Evolutionary conservation across 495 filamentous ascomycete genomes (phyloP), one percentile per base, ranked within the genome.

Genomic region (Trypethelium eluteriae): DNA sequence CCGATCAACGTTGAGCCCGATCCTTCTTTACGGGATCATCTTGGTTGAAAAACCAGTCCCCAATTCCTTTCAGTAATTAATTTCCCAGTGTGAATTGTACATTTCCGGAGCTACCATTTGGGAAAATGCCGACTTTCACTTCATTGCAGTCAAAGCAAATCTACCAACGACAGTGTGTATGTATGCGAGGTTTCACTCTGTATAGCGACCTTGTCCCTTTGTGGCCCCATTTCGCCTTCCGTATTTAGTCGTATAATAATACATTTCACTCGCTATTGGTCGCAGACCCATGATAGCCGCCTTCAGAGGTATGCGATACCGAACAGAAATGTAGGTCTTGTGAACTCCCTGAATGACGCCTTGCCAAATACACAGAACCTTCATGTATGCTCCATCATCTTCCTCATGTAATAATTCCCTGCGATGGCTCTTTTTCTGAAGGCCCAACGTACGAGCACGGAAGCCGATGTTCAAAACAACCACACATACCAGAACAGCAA

Each of bases 401-500:
- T 39, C 34, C 11, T 12, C 62, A 6, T 25, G n/a, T 38, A 12
- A 16, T 35, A 18, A 38, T 18, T 7, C 25, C 25, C 25, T 25
- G 25, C 25, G 25, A 25, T 25, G 25, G 25, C 25, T 25, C 25
- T 25, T 25, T 25, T 25, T 25, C 25, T 25, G 25, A 25, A 25
- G 25, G 1, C 25, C 25, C 25, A 25, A 25, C 25, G 25, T 25
- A 25, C 25, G 25, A 25, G 25, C 25, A 25, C 25, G 25, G 25
- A 25, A 25, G 25, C 25, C 25, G 25, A 18, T 7, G 36, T 34
- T 61, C 47, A 89, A 73, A 88, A 92, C 59, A 96, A 76, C 93
- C 94, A 96, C 64, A 98, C 94, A 72, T 90, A 98, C 67, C 85
- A 82, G 77, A 98, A 98, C 62, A 96, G 67, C 16, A 90, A 70